Percentiles rank a stretch among this genome's conserved stretches.
phyloP scores from a whole-genome alignment of 2,329 filamentous ascomycete genomes.

The Hypoxylon sp. region DNA sequence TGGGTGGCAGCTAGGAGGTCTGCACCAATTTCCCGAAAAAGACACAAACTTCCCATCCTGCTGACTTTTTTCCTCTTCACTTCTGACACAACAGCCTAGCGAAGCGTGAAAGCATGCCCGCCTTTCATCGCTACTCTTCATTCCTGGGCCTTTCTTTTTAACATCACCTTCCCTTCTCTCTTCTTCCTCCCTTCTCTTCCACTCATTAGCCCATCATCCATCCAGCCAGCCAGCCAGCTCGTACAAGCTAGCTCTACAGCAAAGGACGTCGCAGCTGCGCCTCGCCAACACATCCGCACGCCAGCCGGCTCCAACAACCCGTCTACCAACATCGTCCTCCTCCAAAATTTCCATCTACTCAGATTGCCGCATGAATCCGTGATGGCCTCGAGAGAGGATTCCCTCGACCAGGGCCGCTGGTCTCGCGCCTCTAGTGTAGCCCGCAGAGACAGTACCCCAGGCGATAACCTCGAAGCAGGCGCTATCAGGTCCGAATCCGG shows the following conservation, averaged over 20 bases:
- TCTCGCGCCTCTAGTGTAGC: constrained; percentile 40
- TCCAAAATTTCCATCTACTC: constrained; percentile 6
- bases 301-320: neutral
- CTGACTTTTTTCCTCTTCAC: neutral
- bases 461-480: constrained; percentile 40
- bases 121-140: constrained; percentile 9
- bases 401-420: constrained; percentile 37
- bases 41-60: neutral
- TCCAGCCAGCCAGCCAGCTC: neutral
- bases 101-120: constrained; percentile 12
- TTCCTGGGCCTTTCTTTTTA: constrained; percentile 9
- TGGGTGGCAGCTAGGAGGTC: too few relatives aligned
- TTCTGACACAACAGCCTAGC: neutral
- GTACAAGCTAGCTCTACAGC: neutral
- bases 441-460: constrained; percentile 33
- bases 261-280: neutral
- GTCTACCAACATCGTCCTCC: neutral
- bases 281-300: neutral
- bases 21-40: neutral
- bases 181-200: constrained; percentile 1
- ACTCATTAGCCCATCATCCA: neutral
- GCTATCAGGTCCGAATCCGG: constrained; percentile 37
- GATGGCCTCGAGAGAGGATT: constrained; percentile 43
- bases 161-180: neutral
- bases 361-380: constrained; percentile 1